Percentiles rank a stretch among this genome's conserved stretches.
Conservation (phyloP, 2,329 filamentous ascomycete genomes). For the Dryadomyces sulphureus region DNA sequence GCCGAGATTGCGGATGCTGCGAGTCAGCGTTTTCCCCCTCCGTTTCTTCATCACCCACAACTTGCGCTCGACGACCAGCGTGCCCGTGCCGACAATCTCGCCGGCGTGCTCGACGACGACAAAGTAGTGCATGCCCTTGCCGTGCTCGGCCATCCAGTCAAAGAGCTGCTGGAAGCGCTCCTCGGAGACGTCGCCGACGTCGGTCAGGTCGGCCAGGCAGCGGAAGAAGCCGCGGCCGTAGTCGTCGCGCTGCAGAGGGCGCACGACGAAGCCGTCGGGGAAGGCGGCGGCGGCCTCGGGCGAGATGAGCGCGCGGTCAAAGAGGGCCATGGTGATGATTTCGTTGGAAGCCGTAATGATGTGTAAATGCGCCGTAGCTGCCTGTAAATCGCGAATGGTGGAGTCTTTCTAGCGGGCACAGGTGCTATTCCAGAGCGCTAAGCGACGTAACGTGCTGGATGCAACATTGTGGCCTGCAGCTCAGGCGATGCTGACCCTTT, state of each 20-base stretch:
- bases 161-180: neutral
- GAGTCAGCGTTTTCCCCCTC: neutral
- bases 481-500: too few relatives aligned
- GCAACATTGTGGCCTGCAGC: too few relatives aligned
- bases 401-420: too few relatives aligned
- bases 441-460: too few relatives aligned
- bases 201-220: neutral
- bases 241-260: neutral
- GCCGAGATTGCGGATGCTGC: neutral
- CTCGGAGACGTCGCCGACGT: neutral
- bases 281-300: neutral
- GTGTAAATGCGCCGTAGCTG: too few relatives aligned
- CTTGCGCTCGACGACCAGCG: neutral
- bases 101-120: neutral
- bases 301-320: neutral
- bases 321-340: neutral
- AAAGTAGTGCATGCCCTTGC: neutral
- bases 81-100: neutral
- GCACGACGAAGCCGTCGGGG: neutral
- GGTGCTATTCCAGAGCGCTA: too few relatives aligned
- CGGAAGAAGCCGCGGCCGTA: neutral
- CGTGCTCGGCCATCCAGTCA: neutral
- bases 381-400: too few relatives aligned
- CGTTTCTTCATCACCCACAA: neutral
- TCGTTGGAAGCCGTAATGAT: neutral